Percentiles rank a stretch among this genome's conserved stretches.
Conservation (phyloP, 2,329 filamentous ascomycete genomes). For the Raffaelea deltoideospora region DNA sequence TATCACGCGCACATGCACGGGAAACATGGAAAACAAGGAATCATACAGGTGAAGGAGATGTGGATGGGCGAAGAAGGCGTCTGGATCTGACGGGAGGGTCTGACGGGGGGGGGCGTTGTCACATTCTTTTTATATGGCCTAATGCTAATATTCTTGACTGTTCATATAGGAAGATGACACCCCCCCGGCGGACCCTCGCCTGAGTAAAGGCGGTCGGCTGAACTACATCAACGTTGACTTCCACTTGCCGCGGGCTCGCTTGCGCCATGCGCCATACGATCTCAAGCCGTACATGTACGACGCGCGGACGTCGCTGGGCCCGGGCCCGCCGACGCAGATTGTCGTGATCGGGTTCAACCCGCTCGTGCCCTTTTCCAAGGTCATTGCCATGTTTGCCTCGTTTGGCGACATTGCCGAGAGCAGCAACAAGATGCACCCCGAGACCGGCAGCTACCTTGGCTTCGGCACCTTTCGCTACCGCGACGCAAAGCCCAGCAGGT, state of each 20-base stretch:
- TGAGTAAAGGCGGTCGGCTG: slow-evolving; percentile 50
- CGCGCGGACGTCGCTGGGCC: slow-evolving; percentile 67
- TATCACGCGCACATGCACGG: too few relatives aligned
- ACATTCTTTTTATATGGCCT: slow-evolving; percentile 28
- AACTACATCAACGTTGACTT: slow-evolving; percentile 56
- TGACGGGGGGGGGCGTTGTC: slow-evolving; percentile 39
- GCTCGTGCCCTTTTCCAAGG: slow-evolving; percentile 62
- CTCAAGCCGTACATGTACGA: slow-evolving; percentile 74
- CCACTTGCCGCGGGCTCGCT: slow-evolving; percentile 55
- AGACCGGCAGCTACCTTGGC: slow-evolving; percentile 84
- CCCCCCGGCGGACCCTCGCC: slow-evolving; percentile 67
- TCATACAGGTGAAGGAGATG: slow-evolving; percentile 3
- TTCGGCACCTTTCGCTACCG: slow-evolving; percentile 86
- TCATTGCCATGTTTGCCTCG: slow-evolving; percentile 59
- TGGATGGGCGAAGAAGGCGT: too few relatives aligned
- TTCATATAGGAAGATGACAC: slow-evolving; percentile 59
- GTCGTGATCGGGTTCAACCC: slow-evolving; percentile 96
- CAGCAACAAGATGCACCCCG: slow-evolving; percentile 87
- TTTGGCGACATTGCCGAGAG: slow-evolving; percentile 83
- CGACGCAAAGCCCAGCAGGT: slow-evolving; percentile 44
- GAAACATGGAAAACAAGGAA: not conserved
- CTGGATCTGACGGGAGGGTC: slow-evolving; percentile 12
- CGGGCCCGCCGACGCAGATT: slow-evolving; percentile 77
- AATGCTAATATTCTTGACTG: slow-evolving; percentile 39
- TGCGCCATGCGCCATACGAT: slow-evolving; percentile 61